A percentile compares a stretch with the other conserved stretches of the same genome.
Conservation (phyloP, 169 alveolate genomes). For the Cryptosporidium muris region DNA sequence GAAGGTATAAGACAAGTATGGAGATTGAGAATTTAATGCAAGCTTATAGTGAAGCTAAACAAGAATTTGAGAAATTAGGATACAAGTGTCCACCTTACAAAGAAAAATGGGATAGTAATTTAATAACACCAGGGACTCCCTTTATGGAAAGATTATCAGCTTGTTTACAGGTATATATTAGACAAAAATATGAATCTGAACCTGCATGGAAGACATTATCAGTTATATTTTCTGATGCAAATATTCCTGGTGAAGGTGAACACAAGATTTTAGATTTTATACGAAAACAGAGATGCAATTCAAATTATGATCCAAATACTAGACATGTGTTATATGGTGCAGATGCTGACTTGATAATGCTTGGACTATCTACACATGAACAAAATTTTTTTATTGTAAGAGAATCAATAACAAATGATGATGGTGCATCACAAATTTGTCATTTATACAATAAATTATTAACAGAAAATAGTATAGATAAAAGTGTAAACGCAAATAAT, state of each 20-base stretch:
- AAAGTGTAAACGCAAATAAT: neutral
- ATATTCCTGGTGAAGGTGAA: slow-evolving; percentile 99
- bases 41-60: slow-evolving; percentile 78
- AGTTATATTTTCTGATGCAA: slow-evolving; percentile 95
- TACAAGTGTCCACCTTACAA: slow-evolving; percentile 75
- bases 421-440: slow-evolving; percentile 44
- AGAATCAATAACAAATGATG: slow-evolving; percentile 81
- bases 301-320: slow-evolving; percentile 87
- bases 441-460: slow-evolving; percentile 36
- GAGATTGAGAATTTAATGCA: slow-evolving; percentile 78
- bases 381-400: slow-evolving; percentile 92
- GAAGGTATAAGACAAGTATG: slow-evolving; percentile 91
- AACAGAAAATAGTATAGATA: slow-evolving; percentile 1
- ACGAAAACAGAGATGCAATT: slow-evolving; percentile 64
- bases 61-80: slow-evolving; percentile 74
- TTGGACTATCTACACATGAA: slow-evolving; percentile 96
- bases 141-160: slow-evolving; percentile 90
- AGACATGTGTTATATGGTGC: slow-evolving; percentile 98
- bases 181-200: slow-evolving; percentile 88
- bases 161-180: slow-evolving; percentile 81
- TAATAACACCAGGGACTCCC: slow-evolving; percentile 99
- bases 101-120: slow-evolving; percentile 94
- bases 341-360: slow-evolving; percentile 99
- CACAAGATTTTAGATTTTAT: slow-evolving; percentile 97
- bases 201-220: slow-evolving; percentile 89